These are phyloP conservation scores for Apiospora marii DNA, from an alignment of 2,329 filamentous ascomycete genomes.

Conservation along the genomic window DNA sequence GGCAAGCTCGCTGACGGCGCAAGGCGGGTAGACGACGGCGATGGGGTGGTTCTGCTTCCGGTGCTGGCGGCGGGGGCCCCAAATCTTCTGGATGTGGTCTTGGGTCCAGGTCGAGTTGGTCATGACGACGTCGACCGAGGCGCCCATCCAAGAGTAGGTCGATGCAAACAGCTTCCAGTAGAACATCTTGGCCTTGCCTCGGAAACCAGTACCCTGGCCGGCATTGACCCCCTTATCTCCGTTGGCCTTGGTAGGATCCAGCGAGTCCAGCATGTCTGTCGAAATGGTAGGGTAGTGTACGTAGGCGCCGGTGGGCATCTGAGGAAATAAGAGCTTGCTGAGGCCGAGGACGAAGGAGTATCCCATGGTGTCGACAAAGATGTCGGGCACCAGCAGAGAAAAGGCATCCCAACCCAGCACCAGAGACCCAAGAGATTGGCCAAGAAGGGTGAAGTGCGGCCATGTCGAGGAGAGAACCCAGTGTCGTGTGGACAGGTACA, in stretches of 20 bases:
- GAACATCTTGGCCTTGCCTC: conserved; percentile 74
- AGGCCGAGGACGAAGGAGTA: conserved; percentile 91
- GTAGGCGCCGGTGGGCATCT: conserved; percentile 87
- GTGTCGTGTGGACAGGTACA: conserved; percentile 88
- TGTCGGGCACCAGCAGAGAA: conserved; percentile 86
- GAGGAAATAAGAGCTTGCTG: conserved; percentile 80
- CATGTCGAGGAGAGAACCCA: conserved; percentile 88
- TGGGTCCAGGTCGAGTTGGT: conserved; percentile 98
- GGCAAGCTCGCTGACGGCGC: conserved; percentile 86
- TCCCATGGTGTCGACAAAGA: conserved; percentile 98
- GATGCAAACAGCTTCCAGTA: conserved; percentile 91
- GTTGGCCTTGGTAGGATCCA: conserved; percentile 67
- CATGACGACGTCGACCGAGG: conserved; percentile 91
- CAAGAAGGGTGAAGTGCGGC: conserved; percentile 90
- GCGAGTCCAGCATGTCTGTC: conserved; percentile 91
- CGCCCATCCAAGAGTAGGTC: conserved; percentile 83
- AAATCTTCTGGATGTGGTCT: conserved; percentile 79
- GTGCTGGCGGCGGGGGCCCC: conserved; percentile 67
- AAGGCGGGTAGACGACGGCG: conserved; percentile 87
- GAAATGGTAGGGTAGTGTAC: conserved; percentile 99
- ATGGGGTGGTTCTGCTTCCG: conserved; percentile 61
- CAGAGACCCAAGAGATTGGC: conserved; percentile 91
- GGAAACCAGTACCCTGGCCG: conserved; percentile 76
- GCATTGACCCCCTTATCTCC: conserved; percentile 81
- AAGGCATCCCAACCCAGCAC: conserved; percentile 92